phyloP scores from a whole-genome alignment of 176 grass and related monocot genomes.

The Eremochloa ophiuroides region DNA sequence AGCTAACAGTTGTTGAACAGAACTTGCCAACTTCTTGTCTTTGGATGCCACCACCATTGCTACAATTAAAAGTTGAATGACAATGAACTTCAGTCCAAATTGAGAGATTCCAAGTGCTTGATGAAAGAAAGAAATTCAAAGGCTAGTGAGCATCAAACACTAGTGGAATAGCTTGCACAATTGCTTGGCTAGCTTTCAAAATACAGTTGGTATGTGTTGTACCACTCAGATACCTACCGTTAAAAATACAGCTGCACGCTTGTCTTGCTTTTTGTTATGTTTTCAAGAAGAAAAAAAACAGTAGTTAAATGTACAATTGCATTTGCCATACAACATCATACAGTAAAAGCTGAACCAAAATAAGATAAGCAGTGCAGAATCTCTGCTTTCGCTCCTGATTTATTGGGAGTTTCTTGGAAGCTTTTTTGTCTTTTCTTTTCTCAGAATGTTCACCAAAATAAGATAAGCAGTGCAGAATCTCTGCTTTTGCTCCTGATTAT shows the following conservation, averaged over 20 bases:
- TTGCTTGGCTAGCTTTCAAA: background rate
- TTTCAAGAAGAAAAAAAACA: background rate
- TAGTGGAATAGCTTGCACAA: background rate
- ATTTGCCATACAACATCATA: background rate
- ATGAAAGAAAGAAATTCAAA: background rate
- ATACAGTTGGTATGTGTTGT: background rate
- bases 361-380: background rate
- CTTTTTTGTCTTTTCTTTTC: background rate
- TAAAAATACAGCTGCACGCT: background rate
- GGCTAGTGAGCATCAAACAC: background rate
- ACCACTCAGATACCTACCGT: background rate
- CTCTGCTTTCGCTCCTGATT: background rate
- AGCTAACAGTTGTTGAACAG: constrained; percentile 74
- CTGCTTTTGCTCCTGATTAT: background rate
- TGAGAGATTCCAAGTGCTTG: background rate
- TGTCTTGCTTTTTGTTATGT: background rate
- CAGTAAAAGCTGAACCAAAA: background rate
- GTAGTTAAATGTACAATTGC: background rate
- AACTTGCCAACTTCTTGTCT: constrained; percentile 76
- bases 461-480: background rate
- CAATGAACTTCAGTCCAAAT: background rate
- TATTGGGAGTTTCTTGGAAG: background rate
- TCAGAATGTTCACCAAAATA: background rate
- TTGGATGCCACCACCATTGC: constrained; percentile 97
- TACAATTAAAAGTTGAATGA: constrained; percentile 35